Evolutionary conservation across 495 filamentous ascomycete species (phyloP), one percentile per base, ranked within the genome.

Genomic region (Penicillium crystallinum): DNA sequence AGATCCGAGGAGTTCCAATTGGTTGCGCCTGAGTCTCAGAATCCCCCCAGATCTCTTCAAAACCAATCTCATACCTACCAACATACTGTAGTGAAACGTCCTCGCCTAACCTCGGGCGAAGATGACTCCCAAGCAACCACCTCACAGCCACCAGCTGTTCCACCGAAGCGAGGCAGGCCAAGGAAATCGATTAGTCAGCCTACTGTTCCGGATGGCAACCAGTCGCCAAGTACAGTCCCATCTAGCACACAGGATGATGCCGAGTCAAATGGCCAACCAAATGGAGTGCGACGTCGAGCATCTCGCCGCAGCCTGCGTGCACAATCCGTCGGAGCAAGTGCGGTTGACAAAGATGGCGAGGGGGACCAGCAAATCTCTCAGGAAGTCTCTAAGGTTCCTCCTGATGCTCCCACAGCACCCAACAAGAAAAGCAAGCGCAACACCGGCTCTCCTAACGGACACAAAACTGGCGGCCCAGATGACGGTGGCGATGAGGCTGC

Each of bases 11-110:
- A 30, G 36, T 48, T 58, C 29, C 56, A 46, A 12, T 53, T 63
- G 49, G 27, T 45, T 18, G 17, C 35, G 7, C 34, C 6, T 15
- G 21, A 31, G 14, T 9, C 48, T 34, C 38, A 23, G 18, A 42
- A 34, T 34, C 1, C 4, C 19, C 9, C 14, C 6, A 34, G 2
- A 8, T 6, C 38, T 0, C 1, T 25, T 17, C 36, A 15, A 18
- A 12, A 14, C 2, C 37, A 23, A 31, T 2, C 29, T 1, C 18
- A 6, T 14, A 6, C 8, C 11, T 22, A 49, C 14, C 52, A 56
- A 8, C 61, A 67, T 40, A 51, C 62, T 21, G 45, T 62, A 17
- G 37, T 54, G 0, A 75, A 75, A 54, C 69, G 70, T 19, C 69
- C 53, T 1, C 66, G 72, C 12, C 57, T 73, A 14, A 55, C 54